Base-by-base conservation (phyloP, 108 stramenopile genomes). In the Skeletonema tropicum region DNA sequence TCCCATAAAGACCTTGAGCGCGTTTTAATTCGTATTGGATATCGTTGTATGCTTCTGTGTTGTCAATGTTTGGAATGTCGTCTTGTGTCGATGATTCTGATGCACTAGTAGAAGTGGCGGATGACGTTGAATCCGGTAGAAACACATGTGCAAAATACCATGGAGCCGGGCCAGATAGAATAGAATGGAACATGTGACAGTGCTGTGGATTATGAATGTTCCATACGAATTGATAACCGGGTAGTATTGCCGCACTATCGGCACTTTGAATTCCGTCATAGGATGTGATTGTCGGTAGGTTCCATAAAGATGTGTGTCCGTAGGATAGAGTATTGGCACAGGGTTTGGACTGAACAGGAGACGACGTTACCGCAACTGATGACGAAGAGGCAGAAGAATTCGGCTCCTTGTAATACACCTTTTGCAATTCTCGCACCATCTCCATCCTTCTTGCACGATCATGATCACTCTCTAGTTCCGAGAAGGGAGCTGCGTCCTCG, bases 191-290 rank as follows among this genome's bases (percentile, higher is more conserved):
- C 88, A 88, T 86, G 63, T 86, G 75, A 12, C 80, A 82, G 45
- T 88, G 83, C 21, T 88, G 83, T 0, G 88, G 75, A 41, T 72
- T 77, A 52, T 88, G 85, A 60, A 79, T 73, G 68, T 88, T 86
- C 64, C 80, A 82, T n/a, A 86, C 76, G 68, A 79, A 84, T 66
- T 86, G 88, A 64, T 74, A 86, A 52, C 88, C 85, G 3, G 88
- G 88, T 8, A 88, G 52, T 36, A 77, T 55, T 14, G 76, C 46
- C 2, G 26, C 35, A 45, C 6, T 38, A 8, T 66, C 67, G 9
- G 48, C 67, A 35, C 15, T 21, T 14, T 35, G 65, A 14, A 69
- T 70, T 36, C 60, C n/a, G 19, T 59, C 49, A 14, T 64, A 41
- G 17, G 46, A 57, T 55, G 67, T 57, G n/a, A 69, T 14, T 12